phyloP scores from a whole-genome alignment of 306 rosid species.

The Trichosanthes cucumerina region DNA sequence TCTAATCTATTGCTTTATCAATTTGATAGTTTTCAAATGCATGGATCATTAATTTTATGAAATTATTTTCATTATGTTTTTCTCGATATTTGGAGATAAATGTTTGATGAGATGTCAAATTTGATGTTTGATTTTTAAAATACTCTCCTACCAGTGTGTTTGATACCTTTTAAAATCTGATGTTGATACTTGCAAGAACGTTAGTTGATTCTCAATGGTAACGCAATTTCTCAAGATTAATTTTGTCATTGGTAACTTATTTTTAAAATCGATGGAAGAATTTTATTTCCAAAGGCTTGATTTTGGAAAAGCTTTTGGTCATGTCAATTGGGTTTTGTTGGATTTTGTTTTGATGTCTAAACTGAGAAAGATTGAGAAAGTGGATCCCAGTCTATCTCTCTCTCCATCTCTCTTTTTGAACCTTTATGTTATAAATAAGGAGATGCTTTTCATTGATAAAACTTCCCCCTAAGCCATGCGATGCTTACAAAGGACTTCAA shows the following conservation, averaged over 20 bases:
- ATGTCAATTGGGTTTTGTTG: no score
- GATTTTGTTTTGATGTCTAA: no score
- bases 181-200: neutral
- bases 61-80: neutral
- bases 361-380: no score
- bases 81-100: neutral
- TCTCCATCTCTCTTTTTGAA: no score
- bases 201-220: neutral
- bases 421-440: no score
- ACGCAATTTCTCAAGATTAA: neutral
- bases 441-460: no score
- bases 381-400: no score
- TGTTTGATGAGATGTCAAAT: neutral
- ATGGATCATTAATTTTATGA: neutral
- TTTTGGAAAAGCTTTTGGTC: no score
- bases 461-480: no score
- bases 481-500: no score
- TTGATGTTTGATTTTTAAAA: neutral
- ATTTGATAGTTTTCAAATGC: constrained; percentile 1
- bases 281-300: neutral
- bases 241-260: neutral
- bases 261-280: neutral
- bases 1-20: constrained; percentile 2
- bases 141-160: neutral
- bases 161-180: neutral